phyloP scores from a whole-genome alignment of 2,329 filamentous ascomycete species.

The Amauroascus verrucosus region DNA sequence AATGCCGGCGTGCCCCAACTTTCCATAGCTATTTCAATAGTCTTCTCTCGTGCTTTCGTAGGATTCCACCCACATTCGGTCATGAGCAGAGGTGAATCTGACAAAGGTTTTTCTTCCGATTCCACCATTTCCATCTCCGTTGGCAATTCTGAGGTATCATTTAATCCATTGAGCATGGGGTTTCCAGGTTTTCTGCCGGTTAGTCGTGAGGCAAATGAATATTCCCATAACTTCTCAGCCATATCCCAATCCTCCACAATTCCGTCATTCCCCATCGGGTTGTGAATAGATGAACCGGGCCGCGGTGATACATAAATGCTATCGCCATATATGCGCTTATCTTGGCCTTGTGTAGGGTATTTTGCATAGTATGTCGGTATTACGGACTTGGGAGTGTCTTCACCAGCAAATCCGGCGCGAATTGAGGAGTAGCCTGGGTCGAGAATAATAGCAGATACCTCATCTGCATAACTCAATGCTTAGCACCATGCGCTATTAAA shows the following conservation, averaged over 20 bases:
- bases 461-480: slow-evolving; percentile 51
- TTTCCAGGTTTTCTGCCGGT: slow-evolving; percentile 64
- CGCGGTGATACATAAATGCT: slow-evolving; percentile 73
- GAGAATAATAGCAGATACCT: slow-evolving; percentile 92
- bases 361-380: slow-evolving; percentile 81
- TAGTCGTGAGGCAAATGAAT: slow-evolving; percentile 77
- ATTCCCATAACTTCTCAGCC: slow-evolving; percentile 81
- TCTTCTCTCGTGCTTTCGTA: slow-evolving; percentile 78
- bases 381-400: slow-evolving; percentile 91
- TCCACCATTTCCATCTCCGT: slow-evolving; percentile 52
- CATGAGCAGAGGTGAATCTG: slow-evolving; percentile 84
- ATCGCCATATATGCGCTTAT: slow-evolving; percentile 69
- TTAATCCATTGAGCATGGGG: slow-evolving; percentile 66
- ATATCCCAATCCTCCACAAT: slow-evolving; percentile 95
- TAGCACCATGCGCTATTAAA: not conserved
- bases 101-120: slow-evolving; percentile 62
- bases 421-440: slow-evolving; percentile 87
- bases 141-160: slow-evolving; percentile 54
- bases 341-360: slow-evolving; percentile 42
- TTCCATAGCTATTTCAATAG: slow-evolving; percentile 94
- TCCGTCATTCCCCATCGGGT: slow-evolving; percentile 82
- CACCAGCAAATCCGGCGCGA: slow-evolving; percentile 91
- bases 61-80: slow-evolving; percentile 92
- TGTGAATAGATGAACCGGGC: slow-evolving; percentile 69
- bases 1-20: slow-evolving; percentile 92